Evolutionary conservation across 1,284 basidiomycete genomes (phyloP).

Genomic region (Melanopsichium pennsylvanicum): DNA sequence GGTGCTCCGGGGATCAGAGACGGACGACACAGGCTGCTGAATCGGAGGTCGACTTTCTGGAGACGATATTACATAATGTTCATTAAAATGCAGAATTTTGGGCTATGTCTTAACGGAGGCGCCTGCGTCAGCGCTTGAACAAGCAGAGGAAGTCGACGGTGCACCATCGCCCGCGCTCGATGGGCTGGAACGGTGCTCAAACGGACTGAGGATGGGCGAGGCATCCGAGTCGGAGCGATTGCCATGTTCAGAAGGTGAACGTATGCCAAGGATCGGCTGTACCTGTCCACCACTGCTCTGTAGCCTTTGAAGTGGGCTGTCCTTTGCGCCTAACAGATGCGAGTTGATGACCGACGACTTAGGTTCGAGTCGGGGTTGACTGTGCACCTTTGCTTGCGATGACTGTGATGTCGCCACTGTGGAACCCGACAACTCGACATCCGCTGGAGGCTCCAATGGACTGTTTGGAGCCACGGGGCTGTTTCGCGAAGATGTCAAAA

Average conservation of each 20-base stretch:
- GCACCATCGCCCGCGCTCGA: constrained; percentile 12
- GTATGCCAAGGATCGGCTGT: constrained; percentile 4
- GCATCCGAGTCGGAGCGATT: constrained; percentile 21
- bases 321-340: constrained; percentile 18
- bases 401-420: constrained; percentile 1
- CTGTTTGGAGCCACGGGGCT: constrained; percentile 2
- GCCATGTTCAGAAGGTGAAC: constrained; percentile 22
- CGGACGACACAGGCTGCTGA: no score
- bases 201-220: constrained; percentile 43
- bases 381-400: not conserved
- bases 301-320: constrained; percentile 36
- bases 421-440: not conserved
- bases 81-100: not conserved
- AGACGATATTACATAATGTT: not conserved
- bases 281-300: constrained; percentile 19
- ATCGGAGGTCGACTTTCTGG: not conserved
- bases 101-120: constrained; percentile 1
- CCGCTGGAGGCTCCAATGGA: not conserved
- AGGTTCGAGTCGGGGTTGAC: not conserved
- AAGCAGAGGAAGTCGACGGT: not conserved
- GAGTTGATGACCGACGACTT: constrained; percentile 8
- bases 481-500: constrained; percentile 8
- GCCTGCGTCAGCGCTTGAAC: constrained; percentile 6
- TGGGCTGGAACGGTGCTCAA: constrained; percentile 17
- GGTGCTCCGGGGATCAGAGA: no score